Conservation (phyloP, 345 rosid species). For the Euclidium syriacum region DNA sequence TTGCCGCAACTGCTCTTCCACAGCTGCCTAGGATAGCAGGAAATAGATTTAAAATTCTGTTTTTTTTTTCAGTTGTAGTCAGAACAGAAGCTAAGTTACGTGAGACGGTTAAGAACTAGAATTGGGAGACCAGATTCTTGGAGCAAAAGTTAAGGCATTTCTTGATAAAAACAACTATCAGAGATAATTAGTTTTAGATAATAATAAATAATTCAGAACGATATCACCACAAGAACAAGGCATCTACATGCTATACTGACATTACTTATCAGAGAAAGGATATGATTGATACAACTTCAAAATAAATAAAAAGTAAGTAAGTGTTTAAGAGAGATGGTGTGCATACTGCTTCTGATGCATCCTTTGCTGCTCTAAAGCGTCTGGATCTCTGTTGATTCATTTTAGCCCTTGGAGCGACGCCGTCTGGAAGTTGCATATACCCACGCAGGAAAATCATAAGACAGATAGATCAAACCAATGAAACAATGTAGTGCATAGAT, state of each 20-base stretch:
- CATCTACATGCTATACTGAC: neutral
- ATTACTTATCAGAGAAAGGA: neutral
- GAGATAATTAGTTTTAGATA: too few species aligned
- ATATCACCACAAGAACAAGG: neutral
- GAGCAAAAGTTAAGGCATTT: neutral
- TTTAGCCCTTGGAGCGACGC: slow-evolving; percentile 97
- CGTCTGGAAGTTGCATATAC: slow-evolving; percentile 41
- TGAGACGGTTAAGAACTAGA: neutral
- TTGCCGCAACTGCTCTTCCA: slow-evolving; percentile 69
- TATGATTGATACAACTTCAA: neutral
- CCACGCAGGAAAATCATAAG: neutral
- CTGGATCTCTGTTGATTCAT: slow-evolving; percentile 97
- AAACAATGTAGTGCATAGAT: neutral
- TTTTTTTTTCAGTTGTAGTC: neutral
- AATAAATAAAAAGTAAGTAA: neutral
- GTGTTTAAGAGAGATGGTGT: neutral
- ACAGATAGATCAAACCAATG: neutral
- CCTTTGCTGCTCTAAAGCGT: slow-evolving; percentile 92
- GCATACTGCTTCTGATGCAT: slow-evolving; percentile 81
- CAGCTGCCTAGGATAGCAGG: slow-evolving; percentile 56
- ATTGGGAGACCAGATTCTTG: neutral
- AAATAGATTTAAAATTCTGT: neutral
- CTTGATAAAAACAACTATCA: neutral
- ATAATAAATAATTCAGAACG: neutral
- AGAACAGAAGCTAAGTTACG: neutral